Evolutionary conservation across 1,139 yeast species (phyloP).

Genomic region (Diutina pseudorugosa): DNA sequence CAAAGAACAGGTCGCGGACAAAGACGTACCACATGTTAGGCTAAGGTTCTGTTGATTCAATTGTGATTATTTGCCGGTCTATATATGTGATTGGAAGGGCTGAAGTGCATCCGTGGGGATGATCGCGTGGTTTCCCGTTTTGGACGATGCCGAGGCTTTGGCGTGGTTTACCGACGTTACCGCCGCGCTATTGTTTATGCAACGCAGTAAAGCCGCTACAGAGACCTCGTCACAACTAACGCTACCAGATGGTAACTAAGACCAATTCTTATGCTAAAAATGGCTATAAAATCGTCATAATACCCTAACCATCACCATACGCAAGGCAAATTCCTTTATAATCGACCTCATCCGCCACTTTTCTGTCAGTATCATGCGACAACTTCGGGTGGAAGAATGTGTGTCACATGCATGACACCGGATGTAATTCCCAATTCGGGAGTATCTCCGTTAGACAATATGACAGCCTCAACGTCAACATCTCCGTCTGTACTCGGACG

Average conservation of each 20-base stretch:
- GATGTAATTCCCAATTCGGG: not conserved
- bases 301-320: not conserved
- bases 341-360: not conserved
- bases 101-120: not conserved
- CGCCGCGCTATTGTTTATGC: not conserved
- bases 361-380: not conserved
- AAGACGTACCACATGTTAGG: constrained; percentile 1
- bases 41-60: not conserved
- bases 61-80: not conserved
- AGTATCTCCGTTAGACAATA: not conserved
- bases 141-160: not conserved
- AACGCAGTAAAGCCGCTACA: not conserved
- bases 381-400: not conserved
- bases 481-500: not conserved
- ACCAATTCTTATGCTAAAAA: not conserved
- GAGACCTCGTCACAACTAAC: not conserved
- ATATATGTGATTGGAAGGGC: not conserved
- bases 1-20: constrained; percentile 14
- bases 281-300: not conserved
- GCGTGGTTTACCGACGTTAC: not conserved
- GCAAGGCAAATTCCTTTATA: not conserved
- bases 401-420: not conserved
- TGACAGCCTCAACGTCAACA: too few species aligned
- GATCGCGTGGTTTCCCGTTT: not conserved
- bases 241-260: too few species aligned